Percentiles rank a stretch among this genome's conserved stretches.
These are phyloP conservation scores for Geosmithia morbida DNA, from an alignment of 2,329 filamentous ascomycete species.

Conservation along the genomic window DNA sequence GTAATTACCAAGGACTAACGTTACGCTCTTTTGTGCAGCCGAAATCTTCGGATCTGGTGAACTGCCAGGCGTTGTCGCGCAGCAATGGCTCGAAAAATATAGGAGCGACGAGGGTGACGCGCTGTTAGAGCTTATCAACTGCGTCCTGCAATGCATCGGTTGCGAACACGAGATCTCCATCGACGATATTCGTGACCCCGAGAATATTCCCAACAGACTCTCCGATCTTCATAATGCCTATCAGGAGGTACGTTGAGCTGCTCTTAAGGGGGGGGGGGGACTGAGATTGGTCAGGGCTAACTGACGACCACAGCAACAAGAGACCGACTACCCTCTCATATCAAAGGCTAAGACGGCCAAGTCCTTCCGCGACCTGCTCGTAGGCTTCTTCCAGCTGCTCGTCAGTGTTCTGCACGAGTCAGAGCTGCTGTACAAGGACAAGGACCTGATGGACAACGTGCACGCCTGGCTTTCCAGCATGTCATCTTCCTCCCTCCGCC, in stretches of 20 bases:
- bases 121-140: conserved; percentile 50
- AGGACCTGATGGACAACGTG: conserved; percentile 72
- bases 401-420: conserved; percentile 68
- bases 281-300: neutral
- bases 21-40: conserved; percentile 21
- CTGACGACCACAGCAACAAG: conserved; percentile 42
- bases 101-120: conserved; percentile 36
- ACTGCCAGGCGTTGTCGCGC: conserved; percentile 39
- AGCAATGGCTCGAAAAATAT: conserved; percentile 46
- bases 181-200: conserved; percentile 78
- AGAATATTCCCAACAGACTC: conserved; percentile 68
- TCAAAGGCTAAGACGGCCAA: conserved; percentile 63
- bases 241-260: conserved; percentile 45
- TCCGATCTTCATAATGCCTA: conserved; percentile 80
- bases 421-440: conserved; percentile 66
- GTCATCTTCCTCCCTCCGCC: conserved; percentile 75
- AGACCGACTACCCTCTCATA: conserved; percentile 84
- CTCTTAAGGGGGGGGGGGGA: neutral
- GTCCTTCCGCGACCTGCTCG: conserved; percentile 64
- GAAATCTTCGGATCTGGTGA: conserved; percentile 49
- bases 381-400: conserved; percentile 65
- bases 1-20: conserved; percentile 6
- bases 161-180: conserved; percentile 65
- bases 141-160: conserved; percentile 57
- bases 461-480: conserved; percentile 81